Conservation (phyloP, 495 filamentous ascomycete species). For the Cladorrhinum samala region DNA sequence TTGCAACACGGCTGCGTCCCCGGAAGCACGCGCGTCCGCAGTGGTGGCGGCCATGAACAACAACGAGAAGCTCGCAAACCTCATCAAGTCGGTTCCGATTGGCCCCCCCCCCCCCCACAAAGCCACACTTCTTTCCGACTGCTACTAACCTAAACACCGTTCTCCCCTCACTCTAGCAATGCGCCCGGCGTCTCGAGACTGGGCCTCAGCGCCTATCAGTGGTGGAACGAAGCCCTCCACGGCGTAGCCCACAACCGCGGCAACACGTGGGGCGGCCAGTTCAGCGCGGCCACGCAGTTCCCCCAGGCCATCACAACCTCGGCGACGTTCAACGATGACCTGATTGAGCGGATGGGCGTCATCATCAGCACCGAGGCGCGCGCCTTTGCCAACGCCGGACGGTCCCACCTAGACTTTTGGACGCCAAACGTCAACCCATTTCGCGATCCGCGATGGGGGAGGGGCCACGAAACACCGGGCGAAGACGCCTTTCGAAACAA, state of each 20-base stretch:
- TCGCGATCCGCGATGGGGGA: slow-evolving; percentile 42
- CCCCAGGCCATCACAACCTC: slow-evolving; percentile 38
- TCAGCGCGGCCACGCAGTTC: slow-evolving; percentile 44
- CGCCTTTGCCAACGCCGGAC: slow-evolving; percentile 60
- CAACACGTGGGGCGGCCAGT: slow-evolving; percentile 27
- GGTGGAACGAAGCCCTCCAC: slow-evolving; percentile 51
- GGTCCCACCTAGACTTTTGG: slow-evolving; percentile 55
- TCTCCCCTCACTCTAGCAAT: too few relatives aligned
- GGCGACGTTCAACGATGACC: slow-evolving; percentile 43
- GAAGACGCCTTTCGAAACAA: slow-evolving; percentile 37
- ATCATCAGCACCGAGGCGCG: slow-evolving; percentile 56
- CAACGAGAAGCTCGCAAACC: slow-evolving; percentile 36
- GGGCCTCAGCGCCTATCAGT: slow-evolving; percentile 40
- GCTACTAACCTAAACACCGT: neutral
- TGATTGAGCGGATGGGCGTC: slow-evolving; percentile 34
- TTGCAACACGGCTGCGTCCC: slow-evolving; percentile 40
- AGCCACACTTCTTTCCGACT: slow-evolving; percentile 24
- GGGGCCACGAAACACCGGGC: slow-evolving; percentile 29
- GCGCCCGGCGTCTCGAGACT: slow-evolving; percentile 31
- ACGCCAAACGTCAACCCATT: slow-evolving; percentile 67
- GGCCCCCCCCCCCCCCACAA: too few relatives aligned
- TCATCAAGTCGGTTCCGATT: slow-evolving; percentile 27
- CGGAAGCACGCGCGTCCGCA: slow-evolving; percentile 38
- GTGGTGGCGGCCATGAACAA: slow-evolving; percentile 37
- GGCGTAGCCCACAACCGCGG: slow-evolving; percentile 36